Evolutionary conservation across 1,139 yeast species (phyloP), one percentile per base, ranked within the genome.

Genomic region (Debaryomyces sp.): DNA sequence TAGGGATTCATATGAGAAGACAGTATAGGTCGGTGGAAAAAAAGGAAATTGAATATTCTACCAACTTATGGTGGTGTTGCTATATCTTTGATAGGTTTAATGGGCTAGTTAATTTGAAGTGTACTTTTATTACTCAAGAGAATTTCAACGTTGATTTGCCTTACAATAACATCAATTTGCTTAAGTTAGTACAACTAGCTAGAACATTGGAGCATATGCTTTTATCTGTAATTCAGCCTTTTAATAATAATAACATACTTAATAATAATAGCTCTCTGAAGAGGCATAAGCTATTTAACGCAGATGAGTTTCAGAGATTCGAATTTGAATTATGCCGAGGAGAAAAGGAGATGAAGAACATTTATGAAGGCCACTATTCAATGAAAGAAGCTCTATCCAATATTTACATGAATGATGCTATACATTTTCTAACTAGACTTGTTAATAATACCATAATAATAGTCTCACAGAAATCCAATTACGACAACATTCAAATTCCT

Each of bases 31-130:
- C 6, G 49, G 50, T 24, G 54, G 55, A 27, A 34, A 43, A 50
- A 4, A 60, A 51, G 12, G 53, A 53, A 13, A 54, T 58, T 7
- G 60, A 57, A 15, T 65, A 68, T 47, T 56, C 65, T 30, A 57
- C 63, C n/a, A 61, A 63, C 42, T 52, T 71, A 21, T 72, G 77
- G 75, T 73, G 75, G 75, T 57, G 65, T 37, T 59, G 72, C 48
- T 71, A 61, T 48, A 56, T 71, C 3, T 55, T 70, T 48, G 78
- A 73, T 53, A 52, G 75, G 21, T 63, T 70, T 55, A 71, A 66
- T 53, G 74, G 67, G 5, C 49, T 65, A 32, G 56, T 61, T 10
- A 66, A 66, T 50, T 57, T 60, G 21, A 49, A 72, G n/a, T 58
- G 64, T 8, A 43, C 64, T 32, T 67, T 67, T 48, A 59, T 68